A percentile compares a stretch with the other conserved stretches of the same genome.
Evolutionary conservation across 352 stramenopile genomes (phyloP).

Genomic region (Saprolegnia diclina): DNA sequence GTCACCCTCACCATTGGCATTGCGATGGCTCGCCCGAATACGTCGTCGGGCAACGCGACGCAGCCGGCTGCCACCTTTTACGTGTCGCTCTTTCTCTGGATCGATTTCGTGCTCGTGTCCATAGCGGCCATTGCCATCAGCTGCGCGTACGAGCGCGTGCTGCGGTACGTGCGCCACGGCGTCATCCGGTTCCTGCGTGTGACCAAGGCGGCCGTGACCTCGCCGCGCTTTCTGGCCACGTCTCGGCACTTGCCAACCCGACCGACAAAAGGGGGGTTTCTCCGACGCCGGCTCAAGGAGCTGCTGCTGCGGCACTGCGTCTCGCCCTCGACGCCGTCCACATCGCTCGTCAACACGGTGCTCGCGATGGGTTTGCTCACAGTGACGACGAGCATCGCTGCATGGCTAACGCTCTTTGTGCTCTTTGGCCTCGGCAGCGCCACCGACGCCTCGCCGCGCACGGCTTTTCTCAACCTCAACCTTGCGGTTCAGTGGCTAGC

Average conservation of each 20-base stretch:
- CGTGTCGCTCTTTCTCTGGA: not conserved
- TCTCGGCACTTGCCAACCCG: too few relatives aligned
- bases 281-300: too few relatives aligned
- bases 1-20: not conserved
- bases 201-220: not conserved
- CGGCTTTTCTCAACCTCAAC: not conserved
- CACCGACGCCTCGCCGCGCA: not conserved
- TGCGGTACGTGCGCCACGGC: not conserved
- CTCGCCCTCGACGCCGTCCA: too few relatives aligned
- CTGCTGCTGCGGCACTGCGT: too few relatives aligned
- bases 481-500: slow-evolving; percentile 9
- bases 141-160: not conserved
- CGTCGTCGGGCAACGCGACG: not conserved
- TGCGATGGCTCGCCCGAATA: slow-evolving; percentile 1
- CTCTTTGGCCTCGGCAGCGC: not conserved
- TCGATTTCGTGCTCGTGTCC: not conserved
- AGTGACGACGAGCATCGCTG: not conserved
- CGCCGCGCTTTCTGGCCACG: too few relatives aligned
- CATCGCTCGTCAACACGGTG: too few relatives aligned
- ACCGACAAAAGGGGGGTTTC: too few relatives aligned
- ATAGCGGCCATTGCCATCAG: not conserved
- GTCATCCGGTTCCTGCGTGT: not conserved
- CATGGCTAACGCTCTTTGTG: not conserved
- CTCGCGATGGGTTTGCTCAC: not conserved
- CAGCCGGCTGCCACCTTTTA: not conserved